Conservation (phyloP, 1,139 yeast species). For the Nakaseomyces glabratus region DNA sequence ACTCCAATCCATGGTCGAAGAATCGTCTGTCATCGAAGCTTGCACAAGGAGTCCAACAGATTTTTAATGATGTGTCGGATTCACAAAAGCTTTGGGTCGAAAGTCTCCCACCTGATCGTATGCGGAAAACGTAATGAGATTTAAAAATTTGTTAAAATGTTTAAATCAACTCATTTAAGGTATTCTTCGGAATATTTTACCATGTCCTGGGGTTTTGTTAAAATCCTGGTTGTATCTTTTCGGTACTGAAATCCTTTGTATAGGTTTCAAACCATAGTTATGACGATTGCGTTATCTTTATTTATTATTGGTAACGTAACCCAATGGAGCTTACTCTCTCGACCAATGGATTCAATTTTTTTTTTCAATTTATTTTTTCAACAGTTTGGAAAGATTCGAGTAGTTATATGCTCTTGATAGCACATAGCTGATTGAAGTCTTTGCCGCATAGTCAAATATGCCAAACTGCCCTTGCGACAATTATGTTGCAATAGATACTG, state of each 20-base stretch:
- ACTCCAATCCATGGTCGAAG: slow-evolving; percentile 42
- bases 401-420: too few species aligned
- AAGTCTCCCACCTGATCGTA: slow-evolving; percentile 80
- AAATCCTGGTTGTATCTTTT: slow-evolving; percentile 25
- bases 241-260: slow-evolving; percentile 50
- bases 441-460: slow-evolving; percentile 60
- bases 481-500: too few species aligned
- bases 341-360: slow-evolving; percentile 48
- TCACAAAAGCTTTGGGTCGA: slow-evolving; percentile 65
- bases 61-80: slow-evolving; percentile 13
- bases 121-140: slow-evolving; percentile 39
- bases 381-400: slow-evolving; percentile 23
- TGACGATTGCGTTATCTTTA: slow-evolving; percentile 49
- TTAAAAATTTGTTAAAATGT: slow-evolving; percentile 30
- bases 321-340: slow-evolving; percentile 88
- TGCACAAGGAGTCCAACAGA: slow-evolving; percentile 54
- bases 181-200: slow-evolving; percentile 4
- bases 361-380: slow-evolving; percentile 24
- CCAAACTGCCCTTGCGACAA: slow-evolving; percentile 55
- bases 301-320: slow-evolving; percentile 38
- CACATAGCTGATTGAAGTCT: slow-evolving; percentile 3
- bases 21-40: slow-evolving; percentile 73
- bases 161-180: slow-evolving; percentile 32
- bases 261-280: slow-evolving; percentile 64
- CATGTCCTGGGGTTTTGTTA: slow-evolving; percentile 11